phyloP scores from a whole-genome alignment of 2,329 filamentous ascomycete genomes.

The Trichoderma polysporum region DNA sequence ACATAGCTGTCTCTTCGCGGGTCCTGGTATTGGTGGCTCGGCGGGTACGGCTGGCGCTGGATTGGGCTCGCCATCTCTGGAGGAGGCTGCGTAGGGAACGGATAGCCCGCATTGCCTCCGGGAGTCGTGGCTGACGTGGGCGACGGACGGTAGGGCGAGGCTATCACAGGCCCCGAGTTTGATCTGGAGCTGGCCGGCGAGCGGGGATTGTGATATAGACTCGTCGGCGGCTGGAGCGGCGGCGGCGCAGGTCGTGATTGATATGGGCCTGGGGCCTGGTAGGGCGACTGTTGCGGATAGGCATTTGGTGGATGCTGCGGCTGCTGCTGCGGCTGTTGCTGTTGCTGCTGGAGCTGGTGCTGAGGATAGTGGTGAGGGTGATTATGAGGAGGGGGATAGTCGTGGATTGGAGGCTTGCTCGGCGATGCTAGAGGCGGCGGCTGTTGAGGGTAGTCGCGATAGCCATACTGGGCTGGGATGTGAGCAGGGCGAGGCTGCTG shows the following conservation, averaged over 20 bases:
- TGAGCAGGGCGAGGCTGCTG: conserved; percentile 47
- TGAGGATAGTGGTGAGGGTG: conserved; percentile 16
- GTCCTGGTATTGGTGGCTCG: conserved; percentile 40
- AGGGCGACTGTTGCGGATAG: conserved; percentile 42
- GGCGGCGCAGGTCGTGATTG: conserved; percentile 44
- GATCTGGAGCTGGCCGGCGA: conserved; percentile 47
- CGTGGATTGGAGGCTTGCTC: conserved; percentile 44
- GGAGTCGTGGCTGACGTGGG: conserved; percentile 43
- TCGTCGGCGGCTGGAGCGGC: conserved; percentile 47
- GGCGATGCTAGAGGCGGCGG: conserved; percentile 47
- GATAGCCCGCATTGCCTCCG: conserved; percentile 46
- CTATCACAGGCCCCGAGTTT: conserved; percentile 34
- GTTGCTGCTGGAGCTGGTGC: conserved; percentile 29
- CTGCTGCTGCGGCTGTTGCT: conserved; percentile 29
- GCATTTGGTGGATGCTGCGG: conserved; percentile 34
- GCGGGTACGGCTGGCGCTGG: conserved; percentile 53
- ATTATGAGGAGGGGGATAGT: conserved; percentile 39
- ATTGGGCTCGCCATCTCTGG: conserved; percentile 50
- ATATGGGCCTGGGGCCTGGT: conserved; percentile 44
- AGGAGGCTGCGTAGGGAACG: conserved; percentile 47
- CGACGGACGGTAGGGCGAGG: conserved; percentile 50
- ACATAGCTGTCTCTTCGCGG: conserved; percentile 49
- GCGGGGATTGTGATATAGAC: conserved; percentile 47
- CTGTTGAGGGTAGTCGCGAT: conserved; percentile 50
- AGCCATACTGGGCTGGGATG: conserved; percentile 44